Base-by-base conservation (phyloP, 192 early-diverging fungal genomes). In the Umbelopsis ramanniana region DNA sequence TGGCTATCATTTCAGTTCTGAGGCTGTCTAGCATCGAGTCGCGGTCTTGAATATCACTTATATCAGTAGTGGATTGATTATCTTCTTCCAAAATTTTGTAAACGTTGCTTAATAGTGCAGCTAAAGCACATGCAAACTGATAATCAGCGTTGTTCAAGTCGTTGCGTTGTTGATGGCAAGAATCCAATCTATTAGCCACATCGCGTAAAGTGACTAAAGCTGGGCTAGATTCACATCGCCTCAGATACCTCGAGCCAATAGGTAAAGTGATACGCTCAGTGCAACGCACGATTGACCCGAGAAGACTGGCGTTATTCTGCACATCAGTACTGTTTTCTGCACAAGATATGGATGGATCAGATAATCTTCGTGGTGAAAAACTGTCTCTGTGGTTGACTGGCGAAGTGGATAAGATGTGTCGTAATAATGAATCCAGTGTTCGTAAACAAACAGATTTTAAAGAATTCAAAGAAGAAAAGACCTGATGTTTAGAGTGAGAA, bases 121-220 rank as follows among this genome's bases (percentile, higher is more conserved):
- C 87, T 19, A 88, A 66, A 17, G 87, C 75, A 74, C 87, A 88
- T 35, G 82, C 84, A 45, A 88, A 69, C 57, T 81, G 83, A 55
- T 86, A 86, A 73, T 88, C 83, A 11, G 72, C 33, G 5, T 19
- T 63, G 24, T 66, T 71, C 15, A 63, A 55, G 22, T 81, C 46
- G 9, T 46, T 52, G 5, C 71, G 33, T 33, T 46, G 38, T 17
- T 57, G 43, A 29, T 73, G 72, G 14, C 74, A 66, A n/a, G 52
- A 29, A 46, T 73, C 70, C 19, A 72, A 43, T 11, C 71, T 33
- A 8, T 55, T 37, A 33, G 68, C 22, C n/a, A 76, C 63, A 35
- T 76, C 55, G n/a, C 29, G 52, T 45, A 76, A 46, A 38, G 66
- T 76, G n/a, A 66, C 48, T 7, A 52, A 24, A 38, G 67, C 67